phyloP scores from a whole-genome alignment of 768 basidiomycete genomes.

The Boletus eberwhitei region DNA sequence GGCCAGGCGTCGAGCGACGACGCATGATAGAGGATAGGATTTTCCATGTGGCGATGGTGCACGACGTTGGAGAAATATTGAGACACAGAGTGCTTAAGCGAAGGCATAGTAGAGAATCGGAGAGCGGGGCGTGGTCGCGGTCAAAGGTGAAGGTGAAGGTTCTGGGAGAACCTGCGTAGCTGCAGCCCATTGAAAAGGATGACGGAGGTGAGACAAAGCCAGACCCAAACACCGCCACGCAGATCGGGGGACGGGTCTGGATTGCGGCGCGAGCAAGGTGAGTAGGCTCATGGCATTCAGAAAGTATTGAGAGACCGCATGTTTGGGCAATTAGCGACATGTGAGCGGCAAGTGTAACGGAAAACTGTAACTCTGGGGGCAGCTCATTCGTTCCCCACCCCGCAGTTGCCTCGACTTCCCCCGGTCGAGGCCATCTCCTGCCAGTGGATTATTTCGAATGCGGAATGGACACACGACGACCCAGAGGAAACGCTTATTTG shows the following conservation, averaged over 20 bases:
- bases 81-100: background rate
- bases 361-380: no score
- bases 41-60: background rate
- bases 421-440: no score
- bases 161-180: background rate
- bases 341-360: no score
- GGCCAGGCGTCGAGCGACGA: slow-evolving; percentile 13
- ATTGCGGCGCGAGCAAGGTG: background rate
- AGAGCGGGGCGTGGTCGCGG: background rate
- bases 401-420: no score
- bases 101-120: background rate
- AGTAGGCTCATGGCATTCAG: background rate
- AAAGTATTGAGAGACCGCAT: background rate
- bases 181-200: background rate
- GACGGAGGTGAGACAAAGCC: background rate
- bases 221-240: background rate
- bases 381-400: no score
- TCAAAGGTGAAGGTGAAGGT: background rate
- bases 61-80: slow-evolving; percentile 12
- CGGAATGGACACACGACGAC: no score
- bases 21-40: slow-evolving; percentile 3
- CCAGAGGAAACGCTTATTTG: no score
- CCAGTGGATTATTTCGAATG: no score
- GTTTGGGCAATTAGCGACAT: background rate
- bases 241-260: background rate